A percentile compares a stretch with the other conserved stretches of the same genome.
These are phyloP conservation scores for Exophiala viscosa DNA, from an alignment of 2,329 filamentous ascomycete species.

Conservation along the genomic window DNA sequence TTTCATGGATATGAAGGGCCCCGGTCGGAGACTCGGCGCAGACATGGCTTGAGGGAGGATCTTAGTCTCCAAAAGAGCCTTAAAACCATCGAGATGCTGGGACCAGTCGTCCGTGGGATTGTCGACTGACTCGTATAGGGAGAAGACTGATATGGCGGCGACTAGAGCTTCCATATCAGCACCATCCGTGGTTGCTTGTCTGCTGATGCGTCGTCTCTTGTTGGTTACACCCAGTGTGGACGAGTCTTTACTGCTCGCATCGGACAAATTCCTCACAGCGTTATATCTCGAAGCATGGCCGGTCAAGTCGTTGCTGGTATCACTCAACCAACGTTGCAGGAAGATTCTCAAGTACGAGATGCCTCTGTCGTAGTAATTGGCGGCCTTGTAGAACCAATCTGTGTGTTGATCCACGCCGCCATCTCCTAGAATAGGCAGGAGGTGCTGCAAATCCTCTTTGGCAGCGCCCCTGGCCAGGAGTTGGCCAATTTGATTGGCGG, in stretches of 20 bases:
- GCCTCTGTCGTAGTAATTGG: slow-evolving; percentile 59
- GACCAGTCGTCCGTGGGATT: slow-evolving; percentile 61
- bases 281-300: slow-evolving; percentile 18
- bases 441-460: slow-evolving; percentile 17
- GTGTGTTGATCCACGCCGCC: slow-evolving; percentile 32
- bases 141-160: slow-evolving; percentile 63
- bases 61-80: slow-evolving; percentile 52
- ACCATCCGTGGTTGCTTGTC: slow-evolving; percentile 12
- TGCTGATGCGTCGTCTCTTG: slow-evolving; percentile 40
- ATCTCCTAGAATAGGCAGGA: slow-evolving; percentile 19
- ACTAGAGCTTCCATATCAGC: slow-evolving; percentile 57
- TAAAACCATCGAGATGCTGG: slow-evolving; percentile 61
- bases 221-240: slow-evolving; percentile 2
- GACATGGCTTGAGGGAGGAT: slow-evolving; percentile 37
- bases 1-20: slow-evolving; percentile 45
- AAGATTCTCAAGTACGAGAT: slow-evolving; percentile 48
- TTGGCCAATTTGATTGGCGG: slow-evolving; percentile 38
- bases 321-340: slow-evolving; percentile 36
- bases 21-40: slow-evolving; percentile 12
- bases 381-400: slow-evolving; percentile 59
- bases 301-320: slow-evolving; percentile 17
- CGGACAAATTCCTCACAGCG: slow-evolving; percentile 8
- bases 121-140: slow-evolving; percentile 66
- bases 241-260: slow-evolving; percentile 2
- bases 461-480: slow-evolving; percentile 20